phyloP scores from a whole-genome alignment of 306 rosid genomes.

The Sicyos edulis region DNA sequence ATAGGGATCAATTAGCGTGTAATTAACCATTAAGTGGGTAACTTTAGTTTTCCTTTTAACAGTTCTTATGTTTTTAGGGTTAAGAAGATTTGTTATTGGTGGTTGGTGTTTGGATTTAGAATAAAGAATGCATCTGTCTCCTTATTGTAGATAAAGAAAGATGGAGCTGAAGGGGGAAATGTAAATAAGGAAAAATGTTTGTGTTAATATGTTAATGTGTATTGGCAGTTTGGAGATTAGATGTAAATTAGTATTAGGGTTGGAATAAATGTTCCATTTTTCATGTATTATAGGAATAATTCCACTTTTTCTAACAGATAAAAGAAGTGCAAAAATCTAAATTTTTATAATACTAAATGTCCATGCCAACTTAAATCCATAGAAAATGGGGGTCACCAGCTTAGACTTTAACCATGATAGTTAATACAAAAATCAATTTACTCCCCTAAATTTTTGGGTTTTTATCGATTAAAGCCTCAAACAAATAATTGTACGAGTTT shows the following conservation, averaged over 20 bases:
- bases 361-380: no score
- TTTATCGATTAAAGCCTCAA: no score
- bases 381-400: no score
- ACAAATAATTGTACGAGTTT: no score
- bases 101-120: background rate
- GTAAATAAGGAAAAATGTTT: background rate
- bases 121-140: background rate
- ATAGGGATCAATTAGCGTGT: slow-evolving; percentile 41
- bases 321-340: no score
- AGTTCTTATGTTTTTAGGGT: background rate
- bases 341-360: no score
- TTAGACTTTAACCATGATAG: no score
- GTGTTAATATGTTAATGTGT: background rate
- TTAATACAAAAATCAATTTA: no score
- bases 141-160: background rate
- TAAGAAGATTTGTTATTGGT: background rate
- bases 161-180: background rate
- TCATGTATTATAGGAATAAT: background rate
- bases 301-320: background rate
- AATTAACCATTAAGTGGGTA: background rate
- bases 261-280: background rate
- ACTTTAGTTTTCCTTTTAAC: background rate
- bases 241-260: background rate
- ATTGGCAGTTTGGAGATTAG: background rate
- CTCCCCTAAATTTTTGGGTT: no score